Conservation (phyloP, 2,329 filamentous ascomycete species). For the Periconia sp. region DNA sequence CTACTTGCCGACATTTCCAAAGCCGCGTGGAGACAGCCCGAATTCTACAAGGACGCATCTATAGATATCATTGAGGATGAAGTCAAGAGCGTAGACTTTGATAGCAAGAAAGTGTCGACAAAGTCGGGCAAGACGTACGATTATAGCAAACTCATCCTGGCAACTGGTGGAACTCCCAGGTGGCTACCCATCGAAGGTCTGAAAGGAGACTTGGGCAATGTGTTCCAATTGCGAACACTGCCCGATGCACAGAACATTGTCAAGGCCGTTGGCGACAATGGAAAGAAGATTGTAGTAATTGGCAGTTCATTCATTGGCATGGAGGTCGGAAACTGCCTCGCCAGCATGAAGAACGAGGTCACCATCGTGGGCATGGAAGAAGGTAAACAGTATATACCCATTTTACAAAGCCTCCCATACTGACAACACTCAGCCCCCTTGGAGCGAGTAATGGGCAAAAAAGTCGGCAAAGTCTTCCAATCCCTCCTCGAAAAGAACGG, state of each 20-base stretch:
- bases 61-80: conserved; percentile 60
- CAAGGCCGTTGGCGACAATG: conserved; percentile 72
- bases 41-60: conserved; percentile 70
- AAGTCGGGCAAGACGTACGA: conserved; percentile 68
- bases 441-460: conserved; percentile 79
- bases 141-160: conserved; percentile 88
- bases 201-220: conserved; percentile 76
- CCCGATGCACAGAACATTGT: conserved; percentile 77
- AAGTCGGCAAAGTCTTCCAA: conserved; percentile 81
- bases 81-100: conserved; percentile 77
- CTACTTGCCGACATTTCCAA: conserved; percentile 80
- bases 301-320: conserved; percentile 97
- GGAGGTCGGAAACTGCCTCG: conserved; percentile 85
- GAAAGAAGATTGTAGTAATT: conserved; percentile 90
- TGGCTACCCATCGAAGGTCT: conserved; percentile 80
- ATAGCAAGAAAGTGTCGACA: conserved; percentile 71
- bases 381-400: conserved; percentile 16
- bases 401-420: neutral
- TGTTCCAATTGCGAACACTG: conserved; percentile 81
- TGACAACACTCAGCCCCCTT: conserved; percentile 61
- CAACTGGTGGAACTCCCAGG: conserved; percentile 79
- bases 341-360: conserved; percentile 76
- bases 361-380: conserved; percentile 87
- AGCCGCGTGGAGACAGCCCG: conserved; percentile 72
- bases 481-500: conserved; percentile 79